These are phyloP conservation scores for Beauveria asiatica DNA, from an alignment of 2,329 filamentous ascomycete species.

Conservation along the genomic window DNA sequence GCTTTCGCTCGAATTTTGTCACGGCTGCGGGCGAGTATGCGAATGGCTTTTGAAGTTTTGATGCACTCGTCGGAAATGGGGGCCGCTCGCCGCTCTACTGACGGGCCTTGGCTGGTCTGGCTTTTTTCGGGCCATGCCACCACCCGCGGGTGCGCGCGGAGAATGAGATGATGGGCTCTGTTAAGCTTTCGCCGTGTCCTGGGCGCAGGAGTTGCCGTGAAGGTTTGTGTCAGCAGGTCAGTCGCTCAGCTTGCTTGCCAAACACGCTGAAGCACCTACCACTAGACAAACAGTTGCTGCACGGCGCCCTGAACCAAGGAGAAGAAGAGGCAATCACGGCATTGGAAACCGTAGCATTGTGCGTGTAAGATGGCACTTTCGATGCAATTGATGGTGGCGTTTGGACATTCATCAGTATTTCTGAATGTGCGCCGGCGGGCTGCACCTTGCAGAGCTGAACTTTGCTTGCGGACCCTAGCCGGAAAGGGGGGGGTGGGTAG, in stretches of 20 bases:
- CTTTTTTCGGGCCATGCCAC: not conserved
- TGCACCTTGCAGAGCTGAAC: slow-evolving; percentile 7
- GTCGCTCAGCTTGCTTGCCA: slow-evolving; percentile 8
- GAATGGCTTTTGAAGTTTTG: slow-evolving; percentile 2
- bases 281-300: slow-evolving; percentile 4
- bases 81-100: not conserved
- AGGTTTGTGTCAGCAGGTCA: not conserved
- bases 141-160: not conserved
- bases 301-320: not conserved
- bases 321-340: not conserved
- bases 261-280: slow-evolving; percentile 3
- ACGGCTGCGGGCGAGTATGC: not conserved
- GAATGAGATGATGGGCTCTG: not conserved
- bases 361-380: not conserved
- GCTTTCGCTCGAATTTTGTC: not conserved
- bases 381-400: slow-evolving; percentile 1
- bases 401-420: not conserved
- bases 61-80: not conserved
- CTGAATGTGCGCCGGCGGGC: not conserved
- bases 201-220: not conserved
- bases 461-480: slow-evolving; percentile 3
- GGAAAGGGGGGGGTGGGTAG: not conserved
- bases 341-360: not conserved
- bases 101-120: not conserved
- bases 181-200: not conserved